Conservation (phyloP, 306 rosid genomes). For the Gillenia trifoliata region DNA sequence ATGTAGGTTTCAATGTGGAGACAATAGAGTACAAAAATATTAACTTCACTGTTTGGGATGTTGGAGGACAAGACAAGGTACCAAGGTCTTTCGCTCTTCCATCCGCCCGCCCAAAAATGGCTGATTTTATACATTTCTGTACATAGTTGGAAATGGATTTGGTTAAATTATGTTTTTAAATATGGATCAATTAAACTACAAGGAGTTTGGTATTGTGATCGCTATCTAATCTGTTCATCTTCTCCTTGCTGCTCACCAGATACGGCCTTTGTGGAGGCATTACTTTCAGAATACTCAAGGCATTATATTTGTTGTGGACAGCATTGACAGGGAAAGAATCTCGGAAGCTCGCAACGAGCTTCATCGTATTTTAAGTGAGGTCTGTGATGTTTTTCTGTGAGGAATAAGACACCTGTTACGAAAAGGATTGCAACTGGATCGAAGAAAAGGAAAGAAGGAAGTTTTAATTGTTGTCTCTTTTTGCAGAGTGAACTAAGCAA, state of each 20-base stretch:
- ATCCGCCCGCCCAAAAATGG: not conserved
- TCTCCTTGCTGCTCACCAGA: conserved; percentile 23
- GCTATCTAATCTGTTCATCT: not conserved
- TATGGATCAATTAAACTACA: not conserved
- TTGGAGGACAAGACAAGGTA: conserved; percentile 58
- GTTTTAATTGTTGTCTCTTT: not conserved
- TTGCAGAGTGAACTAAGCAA: conserved; percentile 24
- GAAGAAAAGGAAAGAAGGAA: not conserved
- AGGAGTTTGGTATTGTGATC: not conserved
- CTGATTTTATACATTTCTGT: not conserved
- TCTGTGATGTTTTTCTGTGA: conserved; percentile 4
- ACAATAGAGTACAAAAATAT: conserved; percentile 37
- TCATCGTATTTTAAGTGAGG: conserved; percentile 38
- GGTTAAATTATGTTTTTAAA: not conserved
- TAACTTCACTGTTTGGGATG: conserved; percentile 45
- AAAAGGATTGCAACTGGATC: not conserved
- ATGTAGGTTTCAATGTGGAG: conserved; percentile 53
- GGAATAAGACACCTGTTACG: not conserved
- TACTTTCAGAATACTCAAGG: conserved; percentile 45
- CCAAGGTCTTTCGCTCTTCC: not conserved
- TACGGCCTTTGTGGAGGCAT: conserved; percentile 50
- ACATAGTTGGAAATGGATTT: not conserved
- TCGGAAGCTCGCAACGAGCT: conserved; percentile 43
- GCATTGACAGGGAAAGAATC: conserved; percentile 37
- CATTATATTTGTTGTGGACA: conserved; percentile 47